Percentiles rank a stretch among this genome's conserved stretches.
Evolutionary conservation across 129 eudicot species (phyloP).

Genomic region (Saposhnikovia divaricata): DNA sequence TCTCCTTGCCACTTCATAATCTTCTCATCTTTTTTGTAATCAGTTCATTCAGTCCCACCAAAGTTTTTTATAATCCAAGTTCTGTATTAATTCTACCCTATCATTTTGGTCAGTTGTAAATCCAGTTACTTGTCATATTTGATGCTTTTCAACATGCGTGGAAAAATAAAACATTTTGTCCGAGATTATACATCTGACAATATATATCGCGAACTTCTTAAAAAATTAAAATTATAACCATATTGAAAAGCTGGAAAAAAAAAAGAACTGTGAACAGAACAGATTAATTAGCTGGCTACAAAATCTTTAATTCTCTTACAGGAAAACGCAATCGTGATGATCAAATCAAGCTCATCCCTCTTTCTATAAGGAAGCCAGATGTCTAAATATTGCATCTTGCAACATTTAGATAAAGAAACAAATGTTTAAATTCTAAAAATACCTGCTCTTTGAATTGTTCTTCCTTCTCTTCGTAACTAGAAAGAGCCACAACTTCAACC

Average conservation of each 20-base stretch:
- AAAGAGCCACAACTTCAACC: conserved; percentile 97
- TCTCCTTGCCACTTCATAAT: neutral
- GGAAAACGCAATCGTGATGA: neutral
- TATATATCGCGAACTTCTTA: neutral
- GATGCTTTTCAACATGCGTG: neutral
- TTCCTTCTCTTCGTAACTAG: conserved; percentile 97
- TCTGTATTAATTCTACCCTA: neutral
- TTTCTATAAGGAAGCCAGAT: neutral
- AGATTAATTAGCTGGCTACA: neutral
- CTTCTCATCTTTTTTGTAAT: neutral
- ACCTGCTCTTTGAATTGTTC: conserved; percentile 98
- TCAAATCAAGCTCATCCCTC: neutral
- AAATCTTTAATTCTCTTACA: neutral
- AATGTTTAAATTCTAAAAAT: neutral
- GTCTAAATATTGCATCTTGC: neutral
- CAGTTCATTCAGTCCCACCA: neutral
- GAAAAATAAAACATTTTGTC: neutral
- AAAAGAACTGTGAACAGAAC: neutral
- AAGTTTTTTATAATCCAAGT: neutral
- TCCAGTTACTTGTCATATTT: neutral
- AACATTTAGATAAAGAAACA: neutral
- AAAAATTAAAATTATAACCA: neutral
- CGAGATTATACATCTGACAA: neutral
- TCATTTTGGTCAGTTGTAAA: neutral
- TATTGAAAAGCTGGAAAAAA: neutral